These are phyloP conservation scores for Ajuga reptans DNA, from an alignment of 305 asterid species.

Conservation along the genomic window DNA sequence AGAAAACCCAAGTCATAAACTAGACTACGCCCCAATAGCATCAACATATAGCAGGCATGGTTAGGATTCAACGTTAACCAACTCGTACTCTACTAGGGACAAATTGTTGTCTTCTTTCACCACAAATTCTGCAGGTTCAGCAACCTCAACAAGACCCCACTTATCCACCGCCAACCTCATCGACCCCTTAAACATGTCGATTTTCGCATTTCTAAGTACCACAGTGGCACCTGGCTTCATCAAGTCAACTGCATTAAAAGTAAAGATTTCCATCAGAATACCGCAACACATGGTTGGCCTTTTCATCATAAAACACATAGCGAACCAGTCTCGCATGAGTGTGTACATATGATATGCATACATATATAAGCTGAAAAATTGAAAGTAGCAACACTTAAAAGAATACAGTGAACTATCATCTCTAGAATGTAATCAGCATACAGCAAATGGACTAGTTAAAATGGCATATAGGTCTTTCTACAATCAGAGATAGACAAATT, in stretches of 20 bases:
- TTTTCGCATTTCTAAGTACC: constrained; percentile 61
- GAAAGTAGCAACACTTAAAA: not conserved
- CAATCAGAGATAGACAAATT: too few relatives aligned
- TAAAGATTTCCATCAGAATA: constrained; percentile 6
- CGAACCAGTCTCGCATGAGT: not conserved
- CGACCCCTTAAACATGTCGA: constrained; percentile 84
- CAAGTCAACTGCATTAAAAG: constrained; percentile 57
- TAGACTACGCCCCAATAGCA: constrained; percentile 25
- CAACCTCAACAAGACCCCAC: constrained; percentile 70
- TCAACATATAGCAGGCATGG: not conserved
- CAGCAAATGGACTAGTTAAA: not conserved
- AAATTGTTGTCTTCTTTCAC: constrained; percentile 83
- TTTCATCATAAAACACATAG: too few relatives aligned
- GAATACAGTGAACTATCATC: not conserved
- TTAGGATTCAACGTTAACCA: constrained; percentile 67
- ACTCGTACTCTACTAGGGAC: constrained; percentile 74
- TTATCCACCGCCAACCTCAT: constrained; percentile 90
- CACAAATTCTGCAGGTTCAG: constrained; percentile 55
- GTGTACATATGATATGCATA: too few relatives aligned
- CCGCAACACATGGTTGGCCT: too few relatives aligned
- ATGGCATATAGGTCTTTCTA: not conserved
- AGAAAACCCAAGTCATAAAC: constrained; percentile 33
- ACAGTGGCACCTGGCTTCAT: constrained; percentile 61
- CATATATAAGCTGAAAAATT: not conserved
- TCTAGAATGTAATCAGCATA: not conserved